Conservation (phyloP, 1,284 basidiomycete genomes). For the Rhodotorula sp. region DNA sequence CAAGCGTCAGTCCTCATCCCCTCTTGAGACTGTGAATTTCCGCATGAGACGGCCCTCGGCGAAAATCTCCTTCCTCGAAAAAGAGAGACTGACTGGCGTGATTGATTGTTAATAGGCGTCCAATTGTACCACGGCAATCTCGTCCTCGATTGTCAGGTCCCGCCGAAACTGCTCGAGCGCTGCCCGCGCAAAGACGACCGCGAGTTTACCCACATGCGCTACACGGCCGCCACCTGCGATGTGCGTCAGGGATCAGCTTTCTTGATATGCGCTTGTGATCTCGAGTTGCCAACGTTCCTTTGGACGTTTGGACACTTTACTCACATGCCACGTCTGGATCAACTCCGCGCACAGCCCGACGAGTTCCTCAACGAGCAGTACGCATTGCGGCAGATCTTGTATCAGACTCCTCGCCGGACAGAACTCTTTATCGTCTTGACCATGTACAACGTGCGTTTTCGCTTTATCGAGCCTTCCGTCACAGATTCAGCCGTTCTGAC, state of each 20-base stretch:
- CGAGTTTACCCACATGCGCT: slow-evolving; percentile 91
- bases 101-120: slow-evolving; percentile 16
- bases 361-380: slow-evolving; percentile 77
- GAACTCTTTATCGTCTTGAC: slow-evolving; percentile 77
- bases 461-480: too few species aligned
- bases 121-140: slow-evolving; percentile 88
- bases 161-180: slow-evolving; percentile 77
- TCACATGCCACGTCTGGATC: not conserved
- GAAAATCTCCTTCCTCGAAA: slow-evolving; percentile 2
- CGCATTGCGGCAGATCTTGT: slow-evolving; percentile 80
- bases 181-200: slow-evolving; percentile 71
- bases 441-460: slow-evolving; percentile 62
- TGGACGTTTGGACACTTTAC: not conserved
- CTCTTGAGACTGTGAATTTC: not conserved
- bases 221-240: slow-evolving; percentile 89
- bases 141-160: slow-evolving; percentile 81
- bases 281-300: not conserved
- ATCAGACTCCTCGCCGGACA: slow-evolving; percentile 76
- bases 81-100: not conserved
- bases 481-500: too few species aligned
- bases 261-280: not conserved
- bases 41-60: not conserved
- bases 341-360: slow-evolving; percentile 59
- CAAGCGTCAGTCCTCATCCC: slow-evolving; percentile 59
- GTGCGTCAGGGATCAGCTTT: slow-evolving; percentile 15